These are phyloP conservation scores for Protomyces gravidus DNA, from an alignment of 1,139 yeast species.

Conservation along the genomic window DNA sequence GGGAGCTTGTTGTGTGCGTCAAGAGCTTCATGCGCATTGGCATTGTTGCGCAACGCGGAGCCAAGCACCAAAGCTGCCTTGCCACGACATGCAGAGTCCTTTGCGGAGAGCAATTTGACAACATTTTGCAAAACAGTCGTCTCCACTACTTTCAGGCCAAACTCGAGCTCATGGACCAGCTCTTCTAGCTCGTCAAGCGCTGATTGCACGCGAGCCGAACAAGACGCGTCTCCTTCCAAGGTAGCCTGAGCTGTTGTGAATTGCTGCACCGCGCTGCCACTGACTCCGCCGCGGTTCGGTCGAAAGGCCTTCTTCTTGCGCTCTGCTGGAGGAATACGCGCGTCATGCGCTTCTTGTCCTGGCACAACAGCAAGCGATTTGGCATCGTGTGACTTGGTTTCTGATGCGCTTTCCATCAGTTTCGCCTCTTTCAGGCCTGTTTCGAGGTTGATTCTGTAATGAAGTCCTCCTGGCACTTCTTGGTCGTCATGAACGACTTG, in stretches of 20 bases:
- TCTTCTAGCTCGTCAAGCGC: constrained; percentile 55
- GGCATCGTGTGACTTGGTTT: background rate
- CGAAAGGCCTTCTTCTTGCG: constrained; percentile 5
- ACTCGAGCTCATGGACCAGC: constrained; percentile 61
- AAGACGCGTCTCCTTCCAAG: background rate
- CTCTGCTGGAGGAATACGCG: background rate
- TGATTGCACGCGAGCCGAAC: background rate
- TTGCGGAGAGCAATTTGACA: constrained; percentile 35
- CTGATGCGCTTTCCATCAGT: constrained; percentile 38
- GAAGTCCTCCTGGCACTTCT: constrained; percentile 47
- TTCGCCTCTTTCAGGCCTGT: constrained; percentile 68
- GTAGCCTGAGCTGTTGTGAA: constrained; percentile 7
- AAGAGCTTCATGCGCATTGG: constrained; percentile 50
- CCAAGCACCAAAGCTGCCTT: constrained; percentile 41
- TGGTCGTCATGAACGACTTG: constrained; percentile 46
- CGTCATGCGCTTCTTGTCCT: constrained; percentile 21
- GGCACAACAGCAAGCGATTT: constrained; percentile 20
- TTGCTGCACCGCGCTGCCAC: constrained; percentile 1
- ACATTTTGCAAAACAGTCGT: background rate
- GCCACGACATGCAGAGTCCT: constrained; percentile 36
- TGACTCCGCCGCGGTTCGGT: constrained; percentile 8
- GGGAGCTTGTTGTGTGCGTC: constrained; percentile 30
- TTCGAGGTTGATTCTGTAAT: constrained; percentile 64
- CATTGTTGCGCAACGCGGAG: constrained; percentile 61
- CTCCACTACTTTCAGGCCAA: constrained; percentile 48